Evolutionary conservation across 2,329 filamentous ascomycete genomes (phyloP).

Genomic region (Colletotrichum filicis): DNA sequence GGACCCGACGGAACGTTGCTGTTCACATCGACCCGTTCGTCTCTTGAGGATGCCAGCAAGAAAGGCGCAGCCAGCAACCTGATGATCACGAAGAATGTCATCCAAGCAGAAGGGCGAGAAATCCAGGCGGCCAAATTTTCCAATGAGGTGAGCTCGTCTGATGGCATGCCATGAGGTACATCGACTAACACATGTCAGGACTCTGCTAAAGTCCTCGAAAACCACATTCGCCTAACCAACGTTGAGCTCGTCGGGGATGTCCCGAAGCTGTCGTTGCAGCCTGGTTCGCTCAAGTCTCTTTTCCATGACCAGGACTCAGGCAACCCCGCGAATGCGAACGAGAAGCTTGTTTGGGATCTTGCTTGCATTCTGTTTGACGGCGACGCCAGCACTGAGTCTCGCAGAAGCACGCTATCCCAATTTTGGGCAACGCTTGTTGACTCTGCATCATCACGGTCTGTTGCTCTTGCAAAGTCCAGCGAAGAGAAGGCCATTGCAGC

Average conservation of each 20-base stretch:
- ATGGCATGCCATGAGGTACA: not conserved
- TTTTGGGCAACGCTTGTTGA: constrained; percentile 76
- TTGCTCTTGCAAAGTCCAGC: constrained; percentile 68
- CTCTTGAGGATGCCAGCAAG: constrained; percentile 3
- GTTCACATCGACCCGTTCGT: constrained; percentile 53
- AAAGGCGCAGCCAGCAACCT: constrained; percentile 59
- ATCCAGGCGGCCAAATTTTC: constrained; percentile 73
- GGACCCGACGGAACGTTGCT: constrained; percentile 79
- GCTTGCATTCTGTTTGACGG: constrained; percentile 88
- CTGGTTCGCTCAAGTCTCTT: constrained; percentile 47
- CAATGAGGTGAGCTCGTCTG: constrained; percentile 56
- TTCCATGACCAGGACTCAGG: constrained; percentile 54
- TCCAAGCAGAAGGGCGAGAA: constrained; percentile 73
- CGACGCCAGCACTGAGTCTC: constrained; percentile 52
- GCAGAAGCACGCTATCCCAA: constrained; percentile 73
- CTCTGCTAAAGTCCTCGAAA: constrained; percentile 63
- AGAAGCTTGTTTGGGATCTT: constrained; percentile 85
- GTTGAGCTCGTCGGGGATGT: constrained; percentile 66
- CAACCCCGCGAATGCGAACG: constrained; percentile 64
- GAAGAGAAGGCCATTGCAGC: constrained; percentile 89
- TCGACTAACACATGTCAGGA: constrained; percentile 52
- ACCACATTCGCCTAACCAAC: constrained; percentile 66
- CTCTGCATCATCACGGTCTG: constrained; percentile 62
- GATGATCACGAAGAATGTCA: constrained; percentile 63
- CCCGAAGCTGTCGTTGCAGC: constrained; percentile 66